Evolutionary conservation across 1,284 basidiomycete genomes (phyloP), one percentile per base, ranked within the genome.

Genomic region (Cutaneotrichosporon cavernicola): DNA sequence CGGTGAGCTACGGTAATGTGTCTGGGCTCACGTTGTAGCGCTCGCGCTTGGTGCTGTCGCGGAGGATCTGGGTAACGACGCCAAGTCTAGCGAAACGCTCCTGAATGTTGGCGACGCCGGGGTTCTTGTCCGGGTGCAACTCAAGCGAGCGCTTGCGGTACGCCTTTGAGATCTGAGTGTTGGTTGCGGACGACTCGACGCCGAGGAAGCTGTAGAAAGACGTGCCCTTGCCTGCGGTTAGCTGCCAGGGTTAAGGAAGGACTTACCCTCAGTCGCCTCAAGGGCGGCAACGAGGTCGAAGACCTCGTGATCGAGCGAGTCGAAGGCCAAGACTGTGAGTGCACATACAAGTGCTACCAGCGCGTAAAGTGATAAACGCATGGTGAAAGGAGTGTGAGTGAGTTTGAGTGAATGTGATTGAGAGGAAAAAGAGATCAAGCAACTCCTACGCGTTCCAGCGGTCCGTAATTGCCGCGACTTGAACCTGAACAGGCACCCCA

Each of bases 121-220:
- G 90, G 79, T 96, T 96, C 84, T 97, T 96, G 81, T 96, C 93
- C 14, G 93, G 94, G 78, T 96, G 94, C 59, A 94, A 82, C 67
- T 86, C 84, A 73, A 96, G 86, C 76, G 92, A 93, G 82, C 90
- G 88, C 81, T 89, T 95, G 70, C 92, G 84, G 81, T 96, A 96
- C 13, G 93, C 91, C 76, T 89, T 91, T 58, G 85, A 85, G 70
- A 97, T 90, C 70, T 95, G 89, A 26, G 84, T 68, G 6, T 86
- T 86, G 14, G 86, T 82, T 0, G 91, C 91, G 4, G 87, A 87
- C 4, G 86, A 79, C 8, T 89, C 81, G 0, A 95, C 85, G 64
- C 88, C 87, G 43, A 95, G 81, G 86, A 88, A 91, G 21, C 89
- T 89, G 82, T 96, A 97, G 81, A 97, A 97, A 1, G 88, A 90